Evolutionary conservation across 805 yeast genomes (phyloP), one percentile per base, ranked within the genome.

Genomic region (Kuraishia cidri): DNA sequence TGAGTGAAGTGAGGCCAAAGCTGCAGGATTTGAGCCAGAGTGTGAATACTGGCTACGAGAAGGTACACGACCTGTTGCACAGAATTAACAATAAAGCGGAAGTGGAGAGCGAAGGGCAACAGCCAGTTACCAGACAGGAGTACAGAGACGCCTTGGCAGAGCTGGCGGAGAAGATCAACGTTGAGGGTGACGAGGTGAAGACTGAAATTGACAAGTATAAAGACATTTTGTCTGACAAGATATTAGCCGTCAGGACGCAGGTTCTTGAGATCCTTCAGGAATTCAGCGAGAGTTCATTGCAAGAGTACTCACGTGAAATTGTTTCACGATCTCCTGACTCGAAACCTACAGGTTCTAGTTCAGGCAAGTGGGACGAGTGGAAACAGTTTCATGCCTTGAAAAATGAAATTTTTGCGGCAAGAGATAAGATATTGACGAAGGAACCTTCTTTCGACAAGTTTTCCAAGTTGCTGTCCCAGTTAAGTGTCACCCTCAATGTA

Each of bases 231-330:
- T 58, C 66, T 26, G 44, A 52, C 3, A 54, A 44, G 17, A 38
- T 58, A 14, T 36, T 46, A 9, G 34, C 35, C 5, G 29, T 62
- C 22, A 64, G 72, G 45, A 48, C 57, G 14, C 50, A 58, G 14
- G 66, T 78, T 24, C 64, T 80, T 33, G 88, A 82, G 40, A 66
- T 78, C 0, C 68, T 77, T 48, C 88, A 81, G 50, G 81, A 81
- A 39, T 82, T 81, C 62, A 76, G 79, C 5, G 87, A 80, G 34
- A 69, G 74, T 5, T 65, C 82, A 19, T 64, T 80, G 34, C 66
- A 59, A 42, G 85, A 79, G 42, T 80, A 78, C 56, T 69, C 81
- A 6, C 69, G 70, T 33, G 68, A 73, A 37, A 64, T 81, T 47
- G 67, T 76, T 32, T 57, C 60, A 14, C 41, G 58, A 35, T 26